These are phyloP conservation scores for Xylaria sp. DNA, from an alignment of 2,329 filamentous ascomycete genomes.

Conservation along the genomic window DNA sequence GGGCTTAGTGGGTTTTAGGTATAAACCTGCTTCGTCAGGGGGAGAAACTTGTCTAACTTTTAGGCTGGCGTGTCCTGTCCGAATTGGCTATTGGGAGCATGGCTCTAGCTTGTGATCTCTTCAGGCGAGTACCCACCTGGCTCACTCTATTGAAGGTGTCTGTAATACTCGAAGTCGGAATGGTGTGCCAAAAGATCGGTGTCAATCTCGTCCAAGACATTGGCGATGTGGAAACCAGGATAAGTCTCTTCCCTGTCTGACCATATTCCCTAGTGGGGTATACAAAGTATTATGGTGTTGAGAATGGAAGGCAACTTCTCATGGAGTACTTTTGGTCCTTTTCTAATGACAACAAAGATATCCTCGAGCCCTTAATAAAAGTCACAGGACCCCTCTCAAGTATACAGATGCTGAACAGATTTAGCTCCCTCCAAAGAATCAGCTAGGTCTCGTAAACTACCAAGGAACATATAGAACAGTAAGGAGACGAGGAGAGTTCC, in stretches of 20 bases:
- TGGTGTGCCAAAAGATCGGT: not conserved
- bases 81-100: not conserved
- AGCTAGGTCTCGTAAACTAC: not conserved
- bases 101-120: not conserved
- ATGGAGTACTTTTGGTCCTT: not conserved
- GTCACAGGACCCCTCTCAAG: not conserved
- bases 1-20: not conserved
- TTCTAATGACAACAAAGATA: constrained; percentile 5
- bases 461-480: not conserved
- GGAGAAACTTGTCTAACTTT: constrained; percentile 2
- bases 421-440: not conserved
- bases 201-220: not conserved
- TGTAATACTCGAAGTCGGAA: not conserved
- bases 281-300: not conserved
- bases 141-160: not conserved
- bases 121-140: not conserved
- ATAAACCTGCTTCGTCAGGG: not conserved
- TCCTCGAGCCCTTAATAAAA: not conserved
- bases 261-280: not conserved
- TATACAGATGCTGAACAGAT: not conserved
- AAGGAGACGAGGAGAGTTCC: not conserved
- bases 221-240: not conserved
- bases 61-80: not conserved
- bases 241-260: constrained; percentile 1
- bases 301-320: not conserved